phyloP scores from a whole-genome alignment of 179 eudicot species.

The Spergularia azorica region DNA sequence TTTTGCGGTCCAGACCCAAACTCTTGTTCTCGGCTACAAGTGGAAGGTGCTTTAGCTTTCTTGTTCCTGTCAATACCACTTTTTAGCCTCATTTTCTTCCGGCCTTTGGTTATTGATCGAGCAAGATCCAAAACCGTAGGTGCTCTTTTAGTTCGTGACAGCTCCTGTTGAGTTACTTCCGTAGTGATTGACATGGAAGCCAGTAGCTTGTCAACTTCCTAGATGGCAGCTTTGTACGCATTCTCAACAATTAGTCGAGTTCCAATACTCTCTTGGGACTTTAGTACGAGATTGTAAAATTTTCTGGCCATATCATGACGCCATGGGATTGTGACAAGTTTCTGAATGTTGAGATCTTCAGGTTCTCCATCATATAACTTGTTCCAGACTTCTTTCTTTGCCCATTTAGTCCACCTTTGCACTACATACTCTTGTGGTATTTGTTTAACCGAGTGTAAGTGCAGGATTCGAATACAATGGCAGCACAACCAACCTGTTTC shows the following conservation, averaged over 20 bases:
- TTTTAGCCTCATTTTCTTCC: background rate
- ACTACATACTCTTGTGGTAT: background rate
- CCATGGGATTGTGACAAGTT: background rate
- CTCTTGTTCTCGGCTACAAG: no score
- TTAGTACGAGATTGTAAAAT: background rate
- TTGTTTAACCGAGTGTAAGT: background rate
- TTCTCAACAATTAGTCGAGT: background rate
- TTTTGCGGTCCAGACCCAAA: no score
- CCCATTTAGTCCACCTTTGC: background rate
- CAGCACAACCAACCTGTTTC: conserved; percentile 9
- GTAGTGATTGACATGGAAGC: background rate
- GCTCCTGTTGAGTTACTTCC: background rate
- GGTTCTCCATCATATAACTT: background rate
- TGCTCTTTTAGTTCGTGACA: background rate
- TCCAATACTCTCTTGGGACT: background rate
- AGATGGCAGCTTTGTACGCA: background rate
- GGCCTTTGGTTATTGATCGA: background rate
- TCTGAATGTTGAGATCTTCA: background rate
- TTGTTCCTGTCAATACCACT: background rate
- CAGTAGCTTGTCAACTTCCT: background rate
- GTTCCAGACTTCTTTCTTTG: background rate
- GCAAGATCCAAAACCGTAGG: background rate
- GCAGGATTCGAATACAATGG: conserved; percentile 3
- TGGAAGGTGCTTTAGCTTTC: background rate
- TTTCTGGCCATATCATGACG: background rate